Evolutionary conservation across 352 stramenopile species (phyloP).

Genomic region (Globisporangium nodosum): DNA sequence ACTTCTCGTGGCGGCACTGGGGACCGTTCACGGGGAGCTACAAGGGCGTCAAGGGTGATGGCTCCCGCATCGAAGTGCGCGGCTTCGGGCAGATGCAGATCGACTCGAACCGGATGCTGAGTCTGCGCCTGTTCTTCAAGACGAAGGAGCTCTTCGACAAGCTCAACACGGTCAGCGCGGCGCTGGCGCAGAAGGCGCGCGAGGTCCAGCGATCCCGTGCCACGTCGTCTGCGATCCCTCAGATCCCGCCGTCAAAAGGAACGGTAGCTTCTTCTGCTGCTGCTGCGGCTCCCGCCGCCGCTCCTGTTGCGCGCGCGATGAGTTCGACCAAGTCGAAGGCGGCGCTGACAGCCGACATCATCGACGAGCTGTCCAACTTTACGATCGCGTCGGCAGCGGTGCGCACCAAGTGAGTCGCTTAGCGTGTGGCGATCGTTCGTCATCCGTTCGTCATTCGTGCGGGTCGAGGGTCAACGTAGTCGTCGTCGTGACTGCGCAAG

Average conservation of each 20-base stretch:
- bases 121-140: slow-evolving; percentile 62
- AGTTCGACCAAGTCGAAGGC: not conserved
- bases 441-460: too few species aligned
- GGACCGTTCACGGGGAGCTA: slow-evolving; percentile 63
- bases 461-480: not conserved
- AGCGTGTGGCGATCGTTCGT: not conserved
- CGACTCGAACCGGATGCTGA: slow-evolving; percentile 39
- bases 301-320: too few species aligned
- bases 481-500: not conserved
- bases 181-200: slow-evolving; percentile 8
- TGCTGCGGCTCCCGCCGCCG: not conserved
- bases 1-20: slow-evolving; percentile 82
- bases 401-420: not conserved
- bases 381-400: slow-evolving; percentile 19
- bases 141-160: slow-evolving; percentile 43
- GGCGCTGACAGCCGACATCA: slow-evolving; percentile 19
- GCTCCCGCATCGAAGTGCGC: slow-evolving; percentile 40
- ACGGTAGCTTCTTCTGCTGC: not conserved
- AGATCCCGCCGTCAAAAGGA: not conserved
- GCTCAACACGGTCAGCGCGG: slow-evolving; percentile 30
- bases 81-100: slow-evolving; percentile 29
- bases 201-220: not conserved
- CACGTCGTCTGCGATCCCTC: not conserved
- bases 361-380: slow-evolving; percentile 34
- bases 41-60: slow-evolving; percentile 56